phyloP scores from a whole-genome alignment of 31 red algal species.

The Odonthalia washingtoniensis region DNA sequence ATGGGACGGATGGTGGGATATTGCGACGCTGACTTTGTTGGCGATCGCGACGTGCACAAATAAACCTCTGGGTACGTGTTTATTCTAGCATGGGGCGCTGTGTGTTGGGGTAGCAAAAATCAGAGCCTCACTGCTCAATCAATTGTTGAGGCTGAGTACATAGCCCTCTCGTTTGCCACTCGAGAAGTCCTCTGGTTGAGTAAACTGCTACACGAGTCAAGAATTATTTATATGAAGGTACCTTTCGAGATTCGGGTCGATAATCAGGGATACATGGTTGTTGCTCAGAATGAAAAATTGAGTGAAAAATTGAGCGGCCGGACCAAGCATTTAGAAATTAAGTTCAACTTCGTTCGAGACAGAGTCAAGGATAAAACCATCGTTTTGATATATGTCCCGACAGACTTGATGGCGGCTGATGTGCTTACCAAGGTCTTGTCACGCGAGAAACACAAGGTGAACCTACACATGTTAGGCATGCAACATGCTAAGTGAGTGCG shows the following conservation, averaged over 20 bases:
- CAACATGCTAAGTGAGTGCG: background rate
- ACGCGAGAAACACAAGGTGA: background rate
- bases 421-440: conserved; percentile 2
- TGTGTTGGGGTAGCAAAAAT: background rate
- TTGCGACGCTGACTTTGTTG: background rate
- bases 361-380: conserved; percentile 31
- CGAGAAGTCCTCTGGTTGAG: background rate
- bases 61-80: background rate
- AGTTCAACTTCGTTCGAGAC: conserved; percentile 38
- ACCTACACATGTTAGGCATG: background rate
- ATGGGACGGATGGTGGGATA: background rate
- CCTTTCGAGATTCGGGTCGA: background rate
- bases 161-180: background rate
- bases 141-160: background rate
- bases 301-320: too few species aligned
- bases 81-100: background rate
- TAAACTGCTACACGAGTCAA: background rate
- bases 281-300: background rate
- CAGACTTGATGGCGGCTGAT: background rate
- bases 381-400: background rate
- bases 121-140: background rate
- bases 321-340: conserved; percentile 41
- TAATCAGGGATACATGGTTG: conserved; percentile 1
- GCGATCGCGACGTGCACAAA: background rate
- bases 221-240: background rate